phyloP scores from a whole-genome alignment of 257 asterid genomes.

The Thymus quinquecostatus region DNA sequence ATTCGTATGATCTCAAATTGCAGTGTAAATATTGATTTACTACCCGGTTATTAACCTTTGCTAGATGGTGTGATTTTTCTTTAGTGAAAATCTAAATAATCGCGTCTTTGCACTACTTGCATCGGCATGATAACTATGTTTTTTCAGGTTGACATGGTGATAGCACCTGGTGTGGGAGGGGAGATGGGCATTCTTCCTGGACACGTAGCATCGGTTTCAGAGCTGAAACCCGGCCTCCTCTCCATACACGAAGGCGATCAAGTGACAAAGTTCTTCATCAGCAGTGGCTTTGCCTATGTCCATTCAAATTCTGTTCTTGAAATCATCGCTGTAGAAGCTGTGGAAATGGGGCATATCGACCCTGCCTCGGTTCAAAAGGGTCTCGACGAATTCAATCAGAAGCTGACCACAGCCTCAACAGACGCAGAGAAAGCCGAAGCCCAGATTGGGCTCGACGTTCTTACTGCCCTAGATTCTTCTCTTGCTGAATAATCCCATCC shows the following conservation, averaged over 20 bases:
- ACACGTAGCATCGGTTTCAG: slow-evolving; percentile 56
- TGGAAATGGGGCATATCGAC: slow-evolving; percentile 55
- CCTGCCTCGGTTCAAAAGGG: slow-evolving; percentile 43
- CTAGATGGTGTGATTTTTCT: not conserved
- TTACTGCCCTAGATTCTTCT: slow-evolving; percentile 47
- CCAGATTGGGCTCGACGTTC: slow-evolving; percentile 55
- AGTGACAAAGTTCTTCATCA: slow-evolving; percentile 51
- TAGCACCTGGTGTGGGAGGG: slow-evolving; percentile 56
- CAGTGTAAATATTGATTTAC: not conserved
- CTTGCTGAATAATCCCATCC: slow-evolving; percentile 39
- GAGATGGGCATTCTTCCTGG: slow-evolving; percentile 68
- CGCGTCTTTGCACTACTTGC: not conserved
- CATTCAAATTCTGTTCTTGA: slow-evolving; percentile 58
- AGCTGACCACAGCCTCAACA: slow-evolving; percentile 52
- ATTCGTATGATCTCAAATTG: slow-evolving; percentile 1
- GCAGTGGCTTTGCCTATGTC: slow-evolving; percentile 58
- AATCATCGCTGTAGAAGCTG: slow-evolving; percentile 51
- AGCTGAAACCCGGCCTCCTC: slow-evolving; percentile 59
- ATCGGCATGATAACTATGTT: not conserved
- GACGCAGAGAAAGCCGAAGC: slow-evolving; percentile 57
- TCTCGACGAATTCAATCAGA: slow-evolving; percentile 50
- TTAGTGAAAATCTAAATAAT: not conserved
- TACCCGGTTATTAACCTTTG: not conserved
- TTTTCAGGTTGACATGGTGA: slow-evolving; percentile 62
- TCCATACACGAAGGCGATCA: slow-evolving; percentile 53